Evolutionary conservation across 2,329 filamentous ascomycete genomes (phyloP).

Genomic region (Aspergillus bombycis): DNA sequence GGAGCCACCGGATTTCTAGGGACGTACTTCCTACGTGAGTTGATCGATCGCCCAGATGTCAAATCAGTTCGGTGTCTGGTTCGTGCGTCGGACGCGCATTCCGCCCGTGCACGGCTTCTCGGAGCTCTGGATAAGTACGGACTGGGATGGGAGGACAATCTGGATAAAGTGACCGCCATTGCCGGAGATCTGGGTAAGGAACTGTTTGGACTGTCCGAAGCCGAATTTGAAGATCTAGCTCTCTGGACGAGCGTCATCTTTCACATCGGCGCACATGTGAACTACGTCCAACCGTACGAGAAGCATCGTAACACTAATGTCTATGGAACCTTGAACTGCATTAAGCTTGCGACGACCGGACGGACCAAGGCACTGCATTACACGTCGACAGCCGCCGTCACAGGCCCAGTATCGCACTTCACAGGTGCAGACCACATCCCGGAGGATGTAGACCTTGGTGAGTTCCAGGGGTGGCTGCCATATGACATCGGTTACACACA

Average conservation of each 20-base stretch:
- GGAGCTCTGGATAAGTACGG: background rate
- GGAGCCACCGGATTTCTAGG: slow-evolving; percentile 1
- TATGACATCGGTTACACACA: slow-evolving; percentile 1
- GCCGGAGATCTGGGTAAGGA: background rate
- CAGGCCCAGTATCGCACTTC: background rate
- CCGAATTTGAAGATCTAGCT: background rate
- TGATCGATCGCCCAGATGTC: background rate
- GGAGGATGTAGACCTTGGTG: background rate
- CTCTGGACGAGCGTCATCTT: slow-evolving; percentile 1
- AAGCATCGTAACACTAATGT: slow-evolving; percentile 3
- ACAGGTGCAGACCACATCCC: background rate
- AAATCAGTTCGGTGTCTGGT: background rate
- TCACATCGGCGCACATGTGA: background rate
- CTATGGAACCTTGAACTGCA: background rate
- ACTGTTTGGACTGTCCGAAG: background rate
- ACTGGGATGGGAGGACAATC: background rate
- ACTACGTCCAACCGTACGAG: slow-evolving; percentile 6
- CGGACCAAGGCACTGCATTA: background rate
- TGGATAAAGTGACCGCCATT: background rate
- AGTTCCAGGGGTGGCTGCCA: background rate
- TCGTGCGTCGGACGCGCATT: background rate
- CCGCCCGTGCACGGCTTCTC: background rate
- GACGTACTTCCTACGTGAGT: background rate
- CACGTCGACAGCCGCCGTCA: background rate
- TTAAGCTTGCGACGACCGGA: background rate